Base-by-base conservation (phyloP, 495 filamentous ascomycete species). In the Podospora australis region DNA sequence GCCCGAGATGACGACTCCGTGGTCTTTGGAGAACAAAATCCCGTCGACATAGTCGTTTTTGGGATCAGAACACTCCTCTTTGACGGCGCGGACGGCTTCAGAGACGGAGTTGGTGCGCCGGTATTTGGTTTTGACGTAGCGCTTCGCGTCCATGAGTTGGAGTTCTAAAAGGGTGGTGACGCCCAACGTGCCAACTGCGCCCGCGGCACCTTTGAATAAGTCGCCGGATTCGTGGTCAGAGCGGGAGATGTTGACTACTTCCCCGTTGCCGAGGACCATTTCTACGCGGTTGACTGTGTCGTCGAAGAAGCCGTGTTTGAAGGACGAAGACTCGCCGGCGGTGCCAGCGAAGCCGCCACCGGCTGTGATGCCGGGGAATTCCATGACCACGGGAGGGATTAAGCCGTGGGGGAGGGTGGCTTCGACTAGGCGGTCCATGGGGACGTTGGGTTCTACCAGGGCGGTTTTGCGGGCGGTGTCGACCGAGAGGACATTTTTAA, bases 351-450 rank as follows among this genome's bases (percentile, higher is more conserved):
- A 85, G 0, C 78, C 81, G 28, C 81, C 80, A 20, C 80, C 81
- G 0, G 75, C 80, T 13, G 81, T 85, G 51, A 85, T 85, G 14
- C 77, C 78, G 1, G 80, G 81, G 54, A 84, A 81, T 49, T 80
- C 78, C 77, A 78, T 78, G 2, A 82, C 78, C 1, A 82, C 77
- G 0, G 70, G 73, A 11, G 78, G 79, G 5, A 83, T 59, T 0
- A 84, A 64, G 7, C 71, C 71, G 44, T 75, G 58, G 26, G 60
- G 49, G 26, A 80, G 47, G 4, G 78, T 74, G 2, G 71, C 74
- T 34, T 68, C 65, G 11, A 83, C 73, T 6, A 84, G 69, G 6
- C 55, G 58, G 56, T 81, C 79, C 79, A 84, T 82, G 4, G 80
- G 61, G 6, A 84, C 80, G 57, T 82, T 83, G 6, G 81, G 80